phyloP scores from a whole-genome alignment of 805 yeast genomes.

The Sugiyamaella valdiviana region DNA sequence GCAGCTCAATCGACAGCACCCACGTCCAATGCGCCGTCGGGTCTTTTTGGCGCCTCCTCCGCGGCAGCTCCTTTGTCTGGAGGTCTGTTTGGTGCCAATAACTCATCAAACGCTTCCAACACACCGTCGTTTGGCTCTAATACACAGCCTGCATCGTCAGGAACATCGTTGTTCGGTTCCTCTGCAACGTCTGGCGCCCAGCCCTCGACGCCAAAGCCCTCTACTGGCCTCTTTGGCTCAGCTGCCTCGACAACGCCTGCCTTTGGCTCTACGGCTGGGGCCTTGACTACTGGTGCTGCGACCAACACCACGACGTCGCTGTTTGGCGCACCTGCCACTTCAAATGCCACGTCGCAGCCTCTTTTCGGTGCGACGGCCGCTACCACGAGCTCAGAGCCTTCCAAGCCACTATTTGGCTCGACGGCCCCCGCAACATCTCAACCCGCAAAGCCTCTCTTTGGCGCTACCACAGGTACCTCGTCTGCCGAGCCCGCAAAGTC shows the following conservation, averaged over 20 bases:
- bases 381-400: constrained; percentile 9
- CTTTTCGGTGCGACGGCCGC: constrained; percentile 3
- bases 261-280: constrained; percentile 17
- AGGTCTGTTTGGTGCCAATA: no score
- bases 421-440: constrained; percentile 11
- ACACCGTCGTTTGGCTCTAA: no score
- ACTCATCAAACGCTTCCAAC: no score
- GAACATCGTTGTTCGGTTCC: not conserved
- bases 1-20: no score
- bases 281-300: constrained; percentile 3
- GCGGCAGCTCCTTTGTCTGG: no score
- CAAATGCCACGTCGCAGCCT: constrained; percentile 6
- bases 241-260: constrained; percentile 5
- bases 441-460: constrained; percentile 11
- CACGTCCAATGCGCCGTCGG: no score
- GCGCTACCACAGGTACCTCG: constrained; percentile 4
- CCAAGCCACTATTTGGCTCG: constrained; percentile 18
- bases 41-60: no score
- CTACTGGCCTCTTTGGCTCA: constrained; percentile 16
- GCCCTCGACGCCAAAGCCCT: constrained; percentile 1
- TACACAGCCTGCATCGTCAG: no score
- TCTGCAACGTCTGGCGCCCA: not conserved
- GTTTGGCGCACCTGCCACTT: constrained; percentile 12
- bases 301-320: constrained; percentile 8
- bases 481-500: not conserved